phyloP scores from a whole-genome alignment of 345 rosid species.

The Citrus unshiu region DNA sequence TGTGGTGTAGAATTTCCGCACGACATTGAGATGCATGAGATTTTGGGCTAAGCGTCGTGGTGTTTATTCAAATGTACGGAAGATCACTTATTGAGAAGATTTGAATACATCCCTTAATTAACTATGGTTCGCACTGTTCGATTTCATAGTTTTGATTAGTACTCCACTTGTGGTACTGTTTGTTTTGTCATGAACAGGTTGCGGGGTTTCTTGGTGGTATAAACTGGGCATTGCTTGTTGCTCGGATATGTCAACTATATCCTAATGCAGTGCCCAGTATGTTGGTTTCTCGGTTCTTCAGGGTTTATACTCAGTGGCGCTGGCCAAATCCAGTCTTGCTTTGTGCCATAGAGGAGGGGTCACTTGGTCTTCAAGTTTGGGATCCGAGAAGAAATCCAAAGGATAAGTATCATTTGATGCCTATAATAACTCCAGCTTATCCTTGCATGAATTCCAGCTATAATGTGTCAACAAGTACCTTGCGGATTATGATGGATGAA shows the following conservation, averaged over 20 bases:
- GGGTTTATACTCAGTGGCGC: slow-evolving; percentile 93
- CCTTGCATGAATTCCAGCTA: slow-evolving; percentile 98
- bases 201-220: slow-evolving; percentile 98
- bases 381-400: slow-evolving; percentile 90
- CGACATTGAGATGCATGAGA: slow-evolving; percentile 90
- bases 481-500: slow-evolving; percentile 87
- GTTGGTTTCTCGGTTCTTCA: slow-evolving; percentile 89
- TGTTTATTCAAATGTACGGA: slow-evolving; percentile 89
- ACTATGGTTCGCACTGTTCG: background rate
- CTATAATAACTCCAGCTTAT: slow-evolving; percentile 97
- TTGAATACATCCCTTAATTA: background rate
- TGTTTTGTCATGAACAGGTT: slow-evolving; percentile 47
- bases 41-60: slow-evolving; percentile 98
- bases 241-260: slow-evolving; percentile 96
- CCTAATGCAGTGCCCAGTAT: slow-evolving; percentile 96
- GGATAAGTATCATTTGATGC: slow-evolving; percentile 89
- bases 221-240: slow-evolving; percentile 98
- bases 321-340: slow-evolving; percentile 99
- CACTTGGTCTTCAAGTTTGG: slow-evolving; percentile 95
- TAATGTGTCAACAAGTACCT: slow-evolving; percentile 85
- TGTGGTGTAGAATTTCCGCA: slow-evolving; percentile 70
- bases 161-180: slow-evolving; percentile 5
- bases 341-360: slow-evolving; percentile 79
- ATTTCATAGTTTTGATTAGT: background rate
- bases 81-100: slow-evolving; percentile 11